A percentile compares a stretch with the other conserved stretches of the same genome.
These are phyloP conservation scores for Brettanomyces nanus DNA, from an alignment of 805 yeast species.

Conservation along the genomic window DNA sequence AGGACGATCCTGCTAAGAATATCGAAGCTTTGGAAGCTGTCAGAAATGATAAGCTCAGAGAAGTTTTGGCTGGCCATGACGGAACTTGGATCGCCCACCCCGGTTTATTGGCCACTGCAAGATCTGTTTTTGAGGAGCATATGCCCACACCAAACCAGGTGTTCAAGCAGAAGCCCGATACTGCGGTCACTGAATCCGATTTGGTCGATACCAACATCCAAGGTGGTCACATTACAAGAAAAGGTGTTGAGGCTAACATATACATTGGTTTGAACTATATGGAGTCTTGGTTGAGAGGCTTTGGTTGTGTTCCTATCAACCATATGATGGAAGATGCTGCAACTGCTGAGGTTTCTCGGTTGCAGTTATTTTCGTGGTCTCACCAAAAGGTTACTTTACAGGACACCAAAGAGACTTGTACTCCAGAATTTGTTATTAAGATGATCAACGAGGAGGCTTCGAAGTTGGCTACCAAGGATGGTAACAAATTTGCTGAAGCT, in stretches of 20 bases:
- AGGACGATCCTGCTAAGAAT: conserved; percentile 57
- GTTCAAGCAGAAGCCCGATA: conserved; percentile 34
- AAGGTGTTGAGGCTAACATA: conserved; percentile 64
- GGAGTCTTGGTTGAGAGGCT: conserved; percentile 80
- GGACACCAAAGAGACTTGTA: conserved; percentile 50
- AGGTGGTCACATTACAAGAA: conserved; percentile 56
- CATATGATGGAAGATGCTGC: conserved; percentile 87
- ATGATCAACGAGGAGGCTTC: conserved; percentile 57
- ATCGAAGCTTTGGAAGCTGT: conserved; percentile 64
- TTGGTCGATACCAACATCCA: conserved; percentile 57
- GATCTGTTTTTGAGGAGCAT: conserved; percentile 61
- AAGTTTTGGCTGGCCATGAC: conserved; percentile 73
- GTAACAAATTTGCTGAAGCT: conserved; percentile 62
- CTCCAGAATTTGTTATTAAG: conserved; percentile 49
- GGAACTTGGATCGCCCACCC: conserved; percentile 91
- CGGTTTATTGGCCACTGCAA: conserved; percentile 66
- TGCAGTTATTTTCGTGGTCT: conserved; percentile 80
- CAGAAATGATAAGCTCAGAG: conserved; percentile 66
- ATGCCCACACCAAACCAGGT: conserved; percentile 83
- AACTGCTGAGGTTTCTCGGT: conserved; percentile 79
- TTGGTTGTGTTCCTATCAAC: conserved; percentile 82
- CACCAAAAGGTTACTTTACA: conserved; percentile 55
- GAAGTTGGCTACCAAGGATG: conserved; percentile 43
- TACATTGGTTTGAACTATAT: conserved; percentile 72
- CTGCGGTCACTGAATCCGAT: conserved; percentile 42